These are phyloP conservation scores for Yarrowia sp. DNA, from an alignment of 805 yeast genomes.

Conservation along the genomic window DNA sequence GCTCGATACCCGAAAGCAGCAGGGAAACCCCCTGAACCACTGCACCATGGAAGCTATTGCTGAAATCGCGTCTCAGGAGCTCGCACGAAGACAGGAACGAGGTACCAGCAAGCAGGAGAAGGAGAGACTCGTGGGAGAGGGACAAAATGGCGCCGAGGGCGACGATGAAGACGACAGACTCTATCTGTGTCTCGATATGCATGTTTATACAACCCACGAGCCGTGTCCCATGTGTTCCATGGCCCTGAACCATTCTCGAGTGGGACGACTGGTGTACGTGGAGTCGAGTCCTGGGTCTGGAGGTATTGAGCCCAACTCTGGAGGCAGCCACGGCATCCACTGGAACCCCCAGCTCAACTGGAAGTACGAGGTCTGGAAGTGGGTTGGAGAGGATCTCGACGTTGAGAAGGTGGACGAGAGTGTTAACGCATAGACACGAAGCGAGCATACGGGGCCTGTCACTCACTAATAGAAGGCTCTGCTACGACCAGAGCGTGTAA, in stretches of 20 bases:
- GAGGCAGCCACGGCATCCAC: conserved; percentile 71
- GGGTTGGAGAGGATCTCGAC: conserved; percentile 40
- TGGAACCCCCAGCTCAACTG: conserved; percentile 75
- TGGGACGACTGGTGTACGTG: conserved; percentile 64
- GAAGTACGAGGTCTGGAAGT: conserved; percentile 78
- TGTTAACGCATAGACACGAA: background rate
- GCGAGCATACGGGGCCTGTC: no score
- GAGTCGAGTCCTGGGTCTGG: conserved; percentile 52
- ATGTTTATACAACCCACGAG: conserved; percentile 88
- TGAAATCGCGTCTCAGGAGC: conserved; percentile 58
- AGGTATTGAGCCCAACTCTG: conserved; percentile 54
- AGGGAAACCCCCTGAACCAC: conserved; percentile 60
- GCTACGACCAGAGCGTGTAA: no score
- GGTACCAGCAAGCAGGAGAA: conserved; percentile 8
- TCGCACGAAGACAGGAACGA: conserved; percentile 39
- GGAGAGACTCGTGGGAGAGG: background rate
- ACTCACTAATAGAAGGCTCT: background rate
- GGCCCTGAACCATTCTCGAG: conserved; percentile 92
- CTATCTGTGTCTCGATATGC: conserved; percentile 73
- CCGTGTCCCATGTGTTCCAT: conserved; percentile 96
- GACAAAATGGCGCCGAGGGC: no score
- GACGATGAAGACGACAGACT: conserved; percentile 31
- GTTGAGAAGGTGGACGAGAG: background rate
- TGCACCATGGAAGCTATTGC: conserved; percentile 72
- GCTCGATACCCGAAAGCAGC: conserved; percentile 43